These are phyloP conservation scores for Dictyostelium capitatum DNA, from an alignment of 78 protist species.

Conservation along the genomic window DNA sequence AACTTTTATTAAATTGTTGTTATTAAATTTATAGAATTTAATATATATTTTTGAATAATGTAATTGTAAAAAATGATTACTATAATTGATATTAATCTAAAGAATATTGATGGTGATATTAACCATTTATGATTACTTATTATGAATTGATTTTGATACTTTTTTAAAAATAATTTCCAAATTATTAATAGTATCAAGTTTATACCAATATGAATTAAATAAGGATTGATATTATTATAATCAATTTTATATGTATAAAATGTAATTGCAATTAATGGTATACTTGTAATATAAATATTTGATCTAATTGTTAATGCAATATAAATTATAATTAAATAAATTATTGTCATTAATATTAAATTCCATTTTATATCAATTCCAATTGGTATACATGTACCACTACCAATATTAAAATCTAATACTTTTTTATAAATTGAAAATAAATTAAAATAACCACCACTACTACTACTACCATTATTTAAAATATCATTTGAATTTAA, in stretches of 20 bases:
- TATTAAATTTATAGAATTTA: constrained; percentile 2
- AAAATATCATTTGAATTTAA: neutral
- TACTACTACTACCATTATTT: neutral
- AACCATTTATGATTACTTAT: neutral
- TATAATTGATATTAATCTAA: neutral
- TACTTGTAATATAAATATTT: neutral
- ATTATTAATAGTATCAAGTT: neutral
- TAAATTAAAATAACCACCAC: neutral
- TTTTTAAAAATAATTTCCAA: neutral
- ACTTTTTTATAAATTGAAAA: neutral
- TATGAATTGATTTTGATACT: neutral
- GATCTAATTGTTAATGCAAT: neutral
- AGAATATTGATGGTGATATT: neutral
- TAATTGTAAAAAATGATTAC: neutral
- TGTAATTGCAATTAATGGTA: neutral
- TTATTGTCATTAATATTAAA: neutral
- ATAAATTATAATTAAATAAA: neutral
- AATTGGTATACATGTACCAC: constrained; percentile 12
- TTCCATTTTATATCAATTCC: neutral
- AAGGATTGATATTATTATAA: neutral
- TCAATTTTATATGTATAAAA: neutral
- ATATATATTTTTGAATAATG: neutral
- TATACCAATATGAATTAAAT: neutral
- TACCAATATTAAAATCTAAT: neutral
- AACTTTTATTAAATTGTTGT: neutral